Evolutionary conservation across 129 eudicot genomes (phyloP).

Genomic region (Heracleum sosnowskyi): DNA sequence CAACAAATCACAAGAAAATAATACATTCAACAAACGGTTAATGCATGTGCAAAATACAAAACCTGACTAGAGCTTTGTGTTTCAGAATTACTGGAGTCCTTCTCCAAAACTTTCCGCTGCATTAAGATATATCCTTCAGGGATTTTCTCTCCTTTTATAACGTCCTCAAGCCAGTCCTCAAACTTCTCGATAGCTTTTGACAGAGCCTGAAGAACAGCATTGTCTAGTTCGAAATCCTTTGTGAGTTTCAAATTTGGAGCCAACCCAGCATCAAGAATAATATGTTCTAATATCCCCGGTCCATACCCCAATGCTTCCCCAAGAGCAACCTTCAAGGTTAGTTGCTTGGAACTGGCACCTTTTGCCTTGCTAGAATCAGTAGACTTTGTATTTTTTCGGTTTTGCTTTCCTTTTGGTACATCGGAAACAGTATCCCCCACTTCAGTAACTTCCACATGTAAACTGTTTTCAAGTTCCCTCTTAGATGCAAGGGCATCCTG

Average conservation of each 20-base stretch:
- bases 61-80: conserved; percentile 53
- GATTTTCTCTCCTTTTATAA: conserved; percentile 66
- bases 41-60: conserved; percentile 15
- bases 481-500: conserved; percentile 41
- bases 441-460: conserved; percentile 33
- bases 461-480: conserved; percentile 27
- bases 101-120: conserved; percentile 55
- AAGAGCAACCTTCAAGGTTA: conserved; percentile 68
- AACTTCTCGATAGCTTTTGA: conserved; percentile 67
- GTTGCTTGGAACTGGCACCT: conserved; percentile 51
- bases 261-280: conserved; percentile 76
- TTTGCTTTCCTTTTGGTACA: conserved; percentile 38
- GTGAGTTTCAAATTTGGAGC: conserved; percentile 58
- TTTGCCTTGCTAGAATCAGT: conserved; percentile 32
- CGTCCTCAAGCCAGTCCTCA: conserved; percentile 91
- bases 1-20: background rate
- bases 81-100: conserved; percentile 28
- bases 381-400: conserved; percentile 41
- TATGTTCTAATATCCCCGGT: conserved; percentile 89
- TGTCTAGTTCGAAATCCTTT: conserved; percentile 55
- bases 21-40: background rate
- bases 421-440: conserved; percentile 28
- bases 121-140: conserved; percentile 91
- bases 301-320: conserved; percentile 96
- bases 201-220: conserved; percentile 38